Evolutionary conservation across 805 yeast species (phyloP).

Genomic region (Naumovozyma baii): DNA sequence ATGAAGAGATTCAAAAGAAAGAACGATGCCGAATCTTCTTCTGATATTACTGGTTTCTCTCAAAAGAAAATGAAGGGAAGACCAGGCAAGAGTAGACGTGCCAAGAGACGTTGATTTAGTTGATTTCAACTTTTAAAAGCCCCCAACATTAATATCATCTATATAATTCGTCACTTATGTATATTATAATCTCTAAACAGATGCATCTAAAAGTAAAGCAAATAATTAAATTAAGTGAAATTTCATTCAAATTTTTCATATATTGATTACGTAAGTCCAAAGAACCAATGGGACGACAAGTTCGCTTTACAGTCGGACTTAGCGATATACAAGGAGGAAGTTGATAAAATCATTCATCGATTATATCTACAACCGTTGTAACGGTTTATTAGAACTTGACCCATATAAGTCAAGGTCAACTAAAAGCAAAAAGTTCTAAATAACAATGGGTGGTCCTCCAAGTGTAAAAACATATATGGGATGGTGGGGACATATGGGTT

Average conservation of each 20-base stretch:
- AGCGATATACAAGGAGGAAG: neutral
- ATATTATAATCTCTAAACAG: neutral
- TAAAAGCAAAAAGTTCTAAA: neutral
- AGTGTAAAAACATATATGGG: conserved; percentile 78
- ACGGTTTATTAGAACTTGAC: too few relatives aligned
- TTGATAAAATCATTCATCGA: too few relatives aligned
- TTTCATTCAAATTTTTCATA: too few relatives aligned
- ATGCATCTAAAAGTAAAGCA: too few relatives aligned
- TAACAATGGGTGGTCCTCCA: conserved; percentile 52
- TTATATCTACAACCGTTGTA: too few relatives aligned
- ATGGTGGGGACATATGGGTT: conserved; percentile 93
- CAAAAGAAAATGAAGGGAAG: conserved; percentile 46
- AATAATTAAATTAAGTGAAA: too few relatives aligned
- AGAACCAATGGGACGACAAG: neutral
- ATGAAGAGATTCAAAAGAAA: conserved; percentile 61
- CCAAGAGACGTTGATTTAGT: conserved; percentile 20
- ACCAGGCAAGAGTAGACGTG: conserved; percentile 50
- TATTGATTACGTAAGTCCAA: neutral
- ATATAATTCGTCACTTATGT: neutral
- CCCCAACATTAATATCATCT: too few relatives aligned
- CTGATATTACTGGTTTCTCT: conserved; percentile 53
- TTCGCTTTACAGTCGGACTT: neutral
- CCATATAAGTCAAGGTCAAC: too few relatives aligned
- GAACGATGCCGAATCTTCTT: conserved; percentile 64
- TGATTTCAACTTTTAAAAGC: too few relatives aligned